Percentiles rank a stretch among this genome's conserved stretches.
Conservation (phyloP, 2,329 filamentous ascomycete species). For the Erysiphe pulchra region DNA sequence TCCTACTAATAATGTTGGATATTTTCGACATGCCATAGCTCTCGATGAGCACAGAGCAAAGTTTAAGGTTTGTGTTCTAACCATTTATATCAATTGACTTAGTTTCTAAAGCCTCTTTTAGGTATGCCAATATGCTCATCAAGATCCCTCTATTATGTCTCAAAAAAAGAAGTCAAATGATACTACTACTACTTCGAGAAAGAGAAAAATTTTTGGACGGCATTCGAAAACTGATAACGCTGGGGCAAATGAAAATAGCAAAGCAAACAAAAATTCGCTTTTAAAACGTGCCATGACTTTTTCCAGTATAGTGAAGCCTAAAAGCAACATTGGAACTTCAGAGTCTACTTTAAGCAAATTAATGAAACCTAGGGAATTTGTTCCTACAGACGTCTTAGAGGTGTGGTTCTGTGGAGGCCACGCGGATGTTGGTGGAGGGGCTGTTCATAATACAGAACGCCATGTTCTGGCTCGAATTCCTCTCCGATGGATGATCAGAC, state of each 20-base stretch:
- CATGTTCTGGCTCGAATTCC: constrained; percentile 20
- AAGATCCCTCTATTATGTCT: constrained; percentile 6
- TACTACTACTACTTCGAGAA: too few species aligned
- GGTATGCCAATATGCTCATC: constrained; percentile 1
- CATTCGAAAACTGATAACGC: too few species aligned
- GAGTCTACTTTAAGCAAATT: constrained; percentile 1
- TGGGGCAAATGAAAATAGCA: too few species aligned
- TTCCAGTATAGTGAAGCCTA: constrained; percentile 3
- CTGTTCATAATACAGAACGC: constrained; percentile 16
- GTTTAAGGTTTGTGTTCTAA: constrained; percentile 17
- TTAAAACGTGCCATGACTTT: neutral
- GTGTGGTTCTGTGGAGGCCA: constrained; percentile 18
- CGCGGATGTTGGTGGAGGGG: constrained; percentile 20
- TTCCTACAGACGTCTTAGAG: neutral
- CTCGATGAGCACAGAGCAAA: constrained; percentile 19
- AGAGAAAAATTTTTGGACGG: too few species aligned
- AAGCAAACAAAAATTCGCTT: neutral
- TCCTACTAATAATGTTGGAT: constrained; percentile 14
- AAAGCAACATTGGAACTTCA: constrained; percentile 5
- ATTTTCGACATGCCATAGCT: constrained; percentile 20
- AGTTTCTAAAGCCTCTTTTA: neutral
- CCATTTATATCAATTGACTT: constrained; percentile 2
- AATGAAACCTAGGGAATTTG: neutral
- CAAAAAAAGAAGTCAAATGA: neutral
- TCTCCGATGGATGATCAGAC: constrained; percentile 22